Base-by-base conservation (phyloP, 2,329 filamentous ascomycete species). In the Penicillium hesseltinei region DNA sequence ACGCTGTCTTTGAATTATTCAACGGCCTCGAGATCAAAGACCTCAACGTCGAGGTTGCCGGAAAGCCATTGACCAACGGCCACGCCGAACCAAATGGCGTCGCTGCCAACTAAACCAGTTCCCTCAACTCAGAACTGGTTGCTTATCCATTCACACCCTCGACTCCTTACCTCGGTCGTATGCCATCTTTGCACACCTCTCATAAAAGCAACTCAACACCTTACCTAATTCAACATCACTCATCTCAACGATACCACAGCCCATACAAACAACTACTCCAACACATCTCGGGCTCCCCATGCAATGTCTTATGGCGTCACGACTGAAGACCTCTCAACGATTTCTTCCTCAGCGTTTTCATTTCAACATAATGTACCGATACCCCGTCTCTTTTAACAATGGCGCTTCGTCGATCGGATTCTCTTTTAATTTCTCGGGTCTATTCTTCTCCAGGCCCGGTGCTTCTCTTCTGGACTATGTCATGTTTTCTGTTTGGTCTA, bases 1-100 rank as follows among this genome's bases (percentile, higher is more conserved):
- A 86, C 51, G 88, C 87, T 54, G 89, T 99, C 65, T 97, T 96
- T 73, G 84, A 89, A 45, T 81, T 97, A 27, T 94, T 99, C 72
- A 84, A 92, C 17, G 91, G 86, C 25, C 81, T 99, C 19, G 64
- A 67, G 17, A 65, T 78, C 56, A 73, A 74, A 56, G 71, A 75
- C 45, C 59, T 78, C 42, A 67, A 75, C 17, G 61, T 66, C 23
- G 72, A 74, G 59, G 43, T 74, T 2, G 45, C 65, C 15, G 60
- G 55, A 33, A 67, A 69, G 45, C 56, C 67, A 27, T 64, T 64
- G 38, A 54, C 57, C 23, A 69, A 67, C 54, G 67, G 59, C 45
- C 39, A 58, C 19, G 21, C 60, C 15, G 62, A 62, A 23, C 50
- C 35, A 29, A 67, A 71, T 46, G 67, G 66, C 44, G 51, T 56